phyloP scores from a whole-genome alignment of 106 monocot species.

The Dioscorea dumetorum region DNA sequence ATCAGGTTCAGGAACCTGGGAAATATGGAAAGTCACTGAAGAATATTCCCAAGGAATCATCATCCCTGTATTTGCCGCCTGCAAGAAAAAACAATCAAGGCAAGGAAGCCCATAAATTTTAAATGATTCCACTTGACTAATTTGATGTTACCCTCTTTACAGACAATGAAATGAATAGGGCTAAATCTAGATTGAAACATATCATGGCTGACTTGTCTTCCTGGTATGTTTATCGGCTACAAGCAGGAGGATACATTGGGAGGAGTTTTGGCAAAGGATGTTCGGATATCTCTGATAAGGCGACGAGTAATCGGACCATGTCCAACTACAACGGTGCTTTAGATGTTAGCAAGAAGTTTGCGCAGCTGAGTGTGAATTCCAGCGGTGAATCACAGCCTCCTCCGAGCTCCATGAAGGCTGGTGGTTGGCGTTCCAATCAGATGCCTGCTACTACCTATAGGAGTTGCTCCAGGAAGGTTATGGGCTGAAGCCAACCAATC shows the following conservation, averaged over 20 bases:
- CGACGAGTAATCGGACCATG: too few species aligned
- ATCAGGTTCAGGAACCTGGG: constrained; percentile 41
- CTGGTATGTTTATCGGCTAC: neutral
- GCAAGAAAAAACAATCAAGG: constrained; percentile 38
- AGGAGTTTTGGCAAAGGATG: neutral
- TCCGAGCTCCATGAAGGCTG: constrained; percentile 51
- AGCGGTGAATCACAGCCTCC: constrained; percentile 13
- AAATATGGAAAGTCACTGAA: constrained; percentile 39
- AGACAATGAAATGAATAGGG: too few species aligned
- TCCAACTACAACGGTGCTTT: constrained; percentile 5
- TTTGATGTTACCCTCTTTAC: too few species aligned
- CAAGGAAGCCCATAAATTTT: neutral
- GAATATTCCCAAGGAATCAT: constrained; percentile 28
- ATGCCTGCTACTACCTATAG: constrained; percentile 23
- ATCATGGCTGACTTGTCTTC: neutral
- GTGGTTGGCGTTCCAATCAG: constrained; percentile 46
- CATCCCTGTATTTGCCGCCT: constrained; percentile 28
- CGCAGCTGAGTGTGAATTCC: constrained; percentile 35
- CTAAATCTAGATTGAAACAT: too few species aligned
- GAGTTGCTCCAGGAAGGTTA: constrained; percentile 39
- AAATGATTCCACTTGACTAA: too few species aligned
- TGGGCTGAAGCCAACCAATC: neutral
- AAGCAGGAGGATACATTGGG: constrained; percentile 11
- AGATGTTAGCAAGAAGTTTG: constrained; percentile 34
- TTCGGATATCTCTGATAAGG: too few species aligned